Percentiles rank a stretch among this genome's conserved stretches.
Evolutionary conservation across 78 protist genomes (phyloP).

Genomic region (Dictyostelium citrinum): DNA sequence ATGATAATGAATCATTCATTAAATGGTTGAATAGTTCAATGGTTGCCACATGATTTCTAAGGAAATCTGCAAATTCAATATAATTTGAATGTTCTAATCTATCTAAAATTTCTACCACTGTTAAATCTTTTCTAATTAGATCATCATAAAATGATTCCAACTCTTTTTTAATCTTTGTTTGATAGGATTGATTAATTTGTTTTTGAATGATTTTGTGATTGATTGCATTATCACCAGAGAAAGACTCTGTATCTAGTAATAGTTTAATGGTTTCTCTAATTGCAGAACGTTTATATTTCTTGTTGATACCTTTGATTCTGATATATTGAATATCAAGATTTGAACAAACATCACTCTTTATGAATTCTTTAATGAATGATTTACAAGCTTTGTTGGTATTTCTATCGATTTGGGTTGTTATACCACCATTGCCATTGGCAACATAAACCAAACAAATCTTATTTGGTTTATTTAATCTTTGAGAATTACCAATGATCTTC

Average conservation of each 20-base stretch:
- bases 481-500: background rate
- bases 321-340: background rate
- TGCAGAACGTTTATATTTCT: background rate
- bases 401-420: background rate
- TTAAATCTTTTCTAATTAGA: background rate
- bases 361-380: background rate
- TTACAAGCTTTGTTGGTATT: background rate
- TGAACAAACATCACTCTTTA: background rate
- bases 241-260: background rate
- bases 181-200: background rate
- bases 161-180: background rate
- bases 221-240: background rate
- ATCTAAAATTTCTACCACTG: background rate
- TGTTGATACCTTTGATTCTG: background rate
- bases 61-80: background rate
- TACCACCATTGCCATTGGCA: background rate
- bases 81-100: background rate
- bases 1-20: background rate
- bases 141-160: background rate
- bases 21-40: background rate
- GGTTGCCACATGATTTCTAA: background rate
- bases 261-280: background rate
- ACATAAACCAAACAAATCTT: background rate
- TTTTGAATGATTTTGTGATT: background rate
- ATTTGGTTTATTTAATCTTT: background rate